phyloP scores from a whole-genome alignment of 495 filamentous ascomycete species.

The Astrothelium subdiscretum region DNA sequence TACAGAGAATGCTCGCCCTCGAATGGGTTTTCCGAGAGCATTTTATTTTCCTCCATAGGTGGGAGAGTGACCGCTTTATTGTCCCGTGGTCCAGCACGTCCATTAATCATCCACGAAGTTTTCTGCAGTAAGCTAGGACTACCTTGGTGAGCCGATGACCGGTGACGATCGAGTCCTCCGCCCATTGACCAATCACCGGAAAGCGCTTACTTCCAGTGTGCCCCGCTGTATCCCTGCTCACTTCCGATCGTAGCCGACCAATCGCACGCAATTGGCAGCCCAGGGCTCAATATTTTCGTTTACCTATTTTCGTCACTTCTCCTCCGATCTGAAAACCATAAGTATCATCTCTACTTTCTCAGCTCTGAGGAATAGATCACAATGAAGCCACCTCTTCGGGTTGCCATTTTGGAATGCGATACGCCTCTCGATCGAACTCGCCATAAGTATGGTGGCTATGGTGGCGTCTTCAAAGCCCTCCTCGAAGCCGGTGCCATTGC shows the following conservation, averaged over 20 bases:
- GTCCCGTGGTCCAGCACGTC: too few relatives aligned
- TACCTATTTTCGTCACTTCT: background rate
- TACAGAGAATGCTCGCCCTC: too few relatives aligned
- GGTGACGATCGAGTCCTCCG: background rate
- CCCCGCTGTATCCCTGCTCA: background rate
- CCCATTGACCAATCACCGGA: background rate
- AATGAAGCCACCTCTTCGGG: slow-evolving; percentile 49
- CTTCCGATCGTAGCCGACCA: background rate
- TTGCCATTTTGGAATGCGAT: slow-evolving; percentile 79
- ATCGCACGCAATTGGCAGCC: background rate
- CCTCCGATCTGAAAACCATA: too few relatives aligned
- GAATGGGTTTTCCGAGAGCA: too few relatives aligned
- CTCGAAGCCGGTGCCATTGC: slow-evolving; percentile 41
- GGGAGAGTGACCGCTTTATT: too few relatives aligned
- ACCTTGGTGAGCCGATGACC: background rate
- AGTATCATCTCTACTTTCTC: background rate
- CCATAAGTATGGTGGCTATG: slow-evolving; percentile 58
- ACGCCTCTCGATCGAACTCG: slow-evolving; percentile 46
- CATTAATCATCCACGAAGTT: background rate
- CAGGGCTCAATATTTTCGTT: background rate
- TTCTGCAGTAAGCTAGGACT: background rate
- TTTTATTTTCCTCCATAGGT: too few relatives aligned
- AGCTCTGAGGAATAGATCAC: background rate
- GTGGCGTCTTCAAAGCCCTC: slow-evolving; percentile 56
- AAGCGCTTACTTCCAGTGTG: background rate